Evolutionary conservation across 768 basidiomycete genomes (phyloP), one percentile per base, ranked within the genome.

Genomic region (Boletellus ananas): DNA sequence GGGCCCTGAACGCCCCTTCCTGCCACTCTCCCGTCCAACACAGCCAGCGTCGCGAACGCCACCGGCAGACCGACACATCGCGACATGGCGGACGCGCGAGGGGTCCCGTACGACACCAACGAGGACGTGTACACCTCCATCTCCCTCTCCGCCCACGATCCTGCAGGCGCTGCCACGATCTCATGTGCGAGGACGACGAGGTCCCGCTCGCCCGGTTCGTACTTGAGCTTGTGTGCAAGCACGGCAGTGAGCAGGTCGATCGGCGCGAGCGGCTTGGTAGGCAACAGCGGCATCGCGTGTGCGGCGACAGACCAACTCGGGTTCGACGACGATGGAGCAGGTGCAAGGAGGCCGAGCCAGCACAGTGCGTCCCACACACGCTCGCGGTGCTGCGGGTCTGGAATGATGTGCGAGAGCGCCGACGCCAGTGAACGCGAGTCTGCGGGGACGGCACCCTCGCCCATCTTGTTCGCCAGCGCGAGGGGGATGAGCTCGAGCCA

Each of bases 111-210:
- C 29, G 77, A 69, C 20, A 85, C 71, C 13, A 93, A 65, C 20
- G 79, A 77, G 8, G 89, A 87, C 11, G 81, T 84, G 56, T 92
- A 78, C 29, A 81, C 75, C 56, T 83, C 75, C 56, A 77, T 73
- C 34, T 66, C 51, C 14, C 21, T 18, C 10, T 31, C 9, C n/a
- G 5, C 50, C 3, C 31, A 6, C 8, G 4, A 11, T 3, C 23
- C 13, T 13, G 29, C 37, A 33, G 65, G 52, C 27, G 47, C 58
- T 1, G 84, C 77, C 43, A 87, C 78, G 57, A 96, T 75, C 65
- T 94, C 85, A 68, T 97, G 94, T 45, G 84, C 75, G 14, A 96
- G 80, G 25, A 95, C 77, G 53, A 94, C 92, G 70, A 92, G 81
- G 64, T 97, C 94, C 16, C 84, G 79, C 66, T 97, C 94, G 34